These are phyloP conservation scores for Dillenia turbinata DNA, from an alignment of 164 flowering plant genomes.

Conservation along the genomic window DNA sequence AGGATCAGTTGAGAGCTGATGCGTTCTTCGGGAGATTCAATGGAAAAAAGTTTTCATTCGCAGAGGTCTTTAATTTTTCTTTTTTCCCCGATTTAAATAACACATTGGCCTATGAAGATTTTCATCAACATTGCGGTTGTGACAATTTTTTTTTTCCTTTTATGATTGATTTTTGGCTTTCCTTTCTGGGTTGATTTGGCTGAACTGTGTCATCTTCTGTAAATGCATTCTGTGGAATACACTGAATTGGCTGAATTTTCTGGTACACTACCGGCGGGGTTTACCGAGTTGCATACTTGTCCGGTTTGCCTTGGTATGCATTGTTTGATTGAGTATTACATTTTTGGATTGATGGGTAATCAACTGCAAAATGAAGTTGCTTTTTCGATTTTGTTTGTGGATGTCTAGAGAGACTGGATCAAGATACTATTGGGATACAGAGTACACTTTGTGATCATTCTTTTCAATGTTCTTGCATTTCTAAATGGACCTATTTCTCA, in stretches of 20 bases:
- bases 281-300: conserved; percentile 81
- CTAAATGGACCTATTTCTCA: conserved; percentile 85
- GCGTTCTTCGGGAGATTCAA: conserved; percentile 50
- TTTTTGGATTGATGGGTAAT: not conserved
- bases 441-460: conserved; percentile 88
- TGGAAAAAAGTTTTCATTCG: conserved; percentile 58
- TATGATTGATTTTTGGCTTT: not conserved
- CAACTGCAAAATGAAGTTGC: not conserved
- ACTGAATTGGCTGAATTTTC: conserved; percentile 57
- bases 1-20: conserved; percentile 49
- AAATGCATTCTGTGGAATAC: conserved; percentile 51
- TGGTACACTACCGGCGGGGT: conserved; percentile 58
- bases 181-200: conserved; percentile 11
- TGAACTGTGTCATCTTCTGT: conserved; percentile 83
- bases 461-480: conserved; percentile 83
- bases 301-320: conserved; percentile 89
- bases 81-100: not conserved
- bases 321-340: not conserved
- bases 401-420: conserved; percentile 82
- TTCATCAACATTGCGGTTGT: too few species aligned
- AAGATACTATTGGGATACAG: conserved; percentile 85
- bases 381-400: conserved; percentile 4
- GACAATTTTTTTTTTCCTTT: not conserved
- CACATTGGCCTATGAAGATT: too few species aligned
- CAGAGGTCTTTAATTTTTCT: conserved; percentile 43